Evolutionary conservation across 805 yeast species (phyloP), one percentile per base, ranked within the genome.

Genomic region (Candida sakaeoensis): DNA sequence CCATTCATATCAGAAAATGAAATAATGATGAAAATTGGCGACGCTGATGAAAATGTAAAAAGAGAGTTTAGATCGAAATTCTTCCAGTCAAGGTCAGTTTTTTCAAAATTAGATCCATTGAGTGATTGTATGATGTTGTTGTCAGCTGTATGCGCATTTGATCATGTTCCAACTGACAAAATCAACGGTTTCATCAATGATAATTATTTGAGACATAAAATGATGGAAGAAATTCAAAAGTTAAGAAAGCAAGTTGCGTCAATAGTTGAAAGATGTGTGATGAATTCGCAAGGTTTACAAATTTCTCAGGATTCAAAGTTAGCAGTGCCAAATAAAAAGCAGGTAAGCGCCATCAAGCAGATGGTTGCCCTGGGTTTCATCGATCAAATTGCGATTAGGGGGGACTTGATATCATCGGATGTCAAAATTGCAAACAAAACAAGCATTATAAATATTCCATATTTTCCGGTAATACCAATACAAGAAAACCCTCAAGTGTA

Each of bases 361-460:
- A 90, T 93, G 80, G 70, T 91, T 3, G 77, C 96, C 5, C 82
- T 97, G 0, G 99, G 98, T 0, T 93, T 85, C 52, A 72, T 93
- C 28, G 99, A 93, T 58, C 95, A 86, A 55, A 75, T 91, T 16
- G 95, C 95, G 1, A 75, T 87, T 12, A 72, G 98, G 45, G 90
- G 87, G 1, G 97, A 90, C 53, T 50, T 79, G 23, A 62, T 80
- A 5, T 79, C 85, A 14, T 68, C 80, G 1, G 95, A 85, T 14
- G 69, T 79, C 6, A 68, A 61, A 34, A 60, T 82, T 3, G 66
- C 82, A 2, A 83, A 82, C 45, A 80, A 74, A 37, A 67, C 82
- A 4, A 68, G 64, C 30, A 70, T 82, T 28, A 74, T 70, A 39
- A 75, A 70, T 41, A 69, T 86, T 10, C 93, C 93, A 1, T 86